Evolutionary conservation across 208 protist species (phyloP), one percentile per base, ranked within the genome.

Genomic region (Wallacemonas rigidus): DNA sequence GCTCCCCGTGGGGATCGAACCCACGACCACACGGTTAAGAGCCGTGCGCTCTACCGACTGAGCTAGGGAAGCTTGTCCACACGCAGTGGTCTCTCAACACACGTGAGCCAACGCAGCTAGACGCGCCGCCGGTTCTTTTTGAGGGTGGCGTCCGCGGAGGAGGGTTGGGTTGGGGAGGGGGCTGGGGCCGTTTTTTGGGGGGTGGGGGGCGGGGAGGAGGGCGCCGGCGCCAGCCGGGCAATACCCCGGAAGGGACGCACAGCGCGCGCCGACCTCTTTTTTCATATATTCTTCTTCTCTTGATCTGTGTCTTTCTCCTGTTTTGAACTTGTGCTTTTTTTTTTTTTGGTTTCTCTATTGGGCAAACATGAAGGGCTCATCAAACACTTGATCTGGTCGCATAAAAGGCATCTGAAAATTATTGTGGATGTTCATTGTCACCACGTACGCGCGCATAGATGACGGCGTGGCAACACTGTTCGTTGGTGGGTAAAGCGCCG

Each of bases 11-110:
- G 90, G 90, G 88, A 77, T 98, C 97, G 97, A 98, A 98, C 97
- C 97, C 95, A 95, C 95, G 96, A 98, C 97, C 95, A 98, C 96
- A 95, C 90, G 95, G 90, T 98, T 98, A 98, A 98, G 90, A 98
- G 96, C 91, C 93, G 84, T 93, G 95, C 93, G 95, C 95, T 98
- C 96, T 98, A 98, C 94, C 96, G 94, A 98, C 94, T 98, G 94
- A 98, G 94, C 94, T 98, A 98, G 91, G 85, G 84, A 85, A 82
- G 89, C 89, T 67, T 63, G 57, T n/a, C 26, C 26, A 26, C 26
- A 26, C 26, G 26, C 26, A 26, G 26, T 26, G 26, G 26, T 26
- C 26, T 26, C 26, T 26, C 26, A 26, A 26, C 26, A 26, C 26
- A 26, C 26, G 26, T 26, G 26, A 26, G 26, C 26, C 26, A 26